Base-by-base conservation (phyloP, 176 grass and related monocot genomes). In the Triticum turgidum region DNA sequence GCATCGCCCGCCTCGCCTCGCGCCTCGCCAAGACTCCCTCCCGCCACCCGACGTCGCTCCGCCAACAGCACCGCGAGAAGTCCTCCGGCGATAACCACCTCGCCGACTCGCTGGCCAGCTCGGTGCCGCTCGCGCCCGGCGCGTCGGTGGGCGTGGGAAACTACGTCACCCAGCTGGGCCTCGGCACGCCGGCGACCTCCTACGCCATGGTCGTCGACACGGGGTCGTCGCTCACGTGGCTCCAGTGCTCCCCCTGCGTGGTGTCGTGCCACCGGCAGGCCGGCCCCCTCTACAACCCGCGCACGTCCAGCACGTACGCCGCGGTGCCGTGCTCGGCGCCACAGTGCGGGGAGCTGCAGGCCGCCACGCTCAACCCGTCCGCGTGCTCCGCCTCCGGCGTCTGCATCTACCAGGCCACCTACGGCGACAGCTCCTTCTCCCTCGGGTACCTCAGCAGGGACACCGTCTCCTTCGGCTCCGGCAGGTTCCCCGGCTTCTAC, bases 151-250 rank as follows among this genome's bases (percentile, higher is more conserved):
- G 88, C 67, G 92, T 93, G n/a, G 95, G 95, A 11, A 97, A 97
- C 87, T 97, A 97, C 89, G 69, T 97, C 14, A 89, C 92, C 74
- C 54, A 77, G 72, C 86, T 97, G 8, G 91, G 92, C 74, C 89
- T 97, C 5, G 92, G 95, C 34, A 88, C 85, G 24, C 92, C 95
- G 1, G 52, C 92, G 11, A 93, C 75, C 66, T 21, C 91, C 72
- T 93, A 92, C 78, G 78, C 77, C 65, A 97, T 97, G 95, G 89
- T 97, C 9, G 92, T 97, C 24, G 95, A 97, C 89, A 97, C 95
- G 9, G 95, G 95, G 21, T 97, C 95, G 1, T 94, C 95, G 7
- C 76, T 97, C 64, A 89, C 87, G 54, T 97, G 95, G 95, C 90
- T 97, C 54, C 95, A 97, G 69, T 97, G 95, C 89, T 88, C 87